Evolutionary conservation across 2,329 filamentous ascomycete species (phyloP), one percentile per base, ranked within the genome.

Genomic region (Xylaria multiplex): DNA sequence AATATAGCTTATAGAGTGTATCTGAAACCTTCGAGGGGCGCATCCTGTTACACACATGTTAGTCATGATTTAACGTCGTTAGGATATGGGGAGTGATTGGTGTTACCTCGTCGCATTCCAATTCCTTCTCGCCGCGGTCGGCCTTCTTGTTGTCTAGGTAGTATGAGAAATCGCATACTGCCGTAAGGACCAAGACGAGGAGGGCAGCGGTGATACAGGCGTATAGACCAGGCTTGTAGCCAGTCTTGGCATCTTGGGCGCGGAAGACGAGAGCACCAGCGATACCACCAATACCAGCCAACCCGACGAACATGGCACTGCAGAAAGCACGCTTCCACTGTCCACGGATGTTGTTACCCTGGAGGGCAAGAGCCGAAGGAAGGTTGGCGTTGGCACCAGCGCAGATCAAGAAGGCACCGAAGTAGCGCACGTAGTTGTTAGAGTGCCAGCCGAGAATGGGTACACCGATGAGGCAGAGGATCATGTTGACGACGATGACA

Each of bases 291-390:
- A 96, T 82, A 3, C 91, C 92, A 9, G 92, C 92, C 56, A 91
- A 87, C 0, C 90, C 91, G 5, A 96, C 90, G 1, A 96, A 84
- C 0, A 89, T 90, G 3, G 92, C 91, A 66, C 88, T 91, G 77
- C 88, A 90, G 72, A 96, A 89, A 1, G 92, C 92, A 58, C 93
- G 88, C 81, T 95, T 96, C 92, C 92, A 96, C 80, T 96, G 92
- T 0, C 92, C 93, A 62, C 91, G 89, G 75, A 96, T 91, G 79
- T 96, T 96, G 81, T 95, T 96, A 50, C 91, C 91, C 80, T 95
- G 92, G 80, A 93, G 95, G 0, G 91, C 86, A 82, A 96, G 88
- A 54, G 87, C 83, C 2, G 88, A 84, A 0, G 93, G 93, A 5
- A 95, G 83, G 75, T 96, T 96, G 69, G 89, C 86, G 77, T 93